Conservation (phyloP, 441 rosid genomes). For the Euphorbia celastroides region DNA sequence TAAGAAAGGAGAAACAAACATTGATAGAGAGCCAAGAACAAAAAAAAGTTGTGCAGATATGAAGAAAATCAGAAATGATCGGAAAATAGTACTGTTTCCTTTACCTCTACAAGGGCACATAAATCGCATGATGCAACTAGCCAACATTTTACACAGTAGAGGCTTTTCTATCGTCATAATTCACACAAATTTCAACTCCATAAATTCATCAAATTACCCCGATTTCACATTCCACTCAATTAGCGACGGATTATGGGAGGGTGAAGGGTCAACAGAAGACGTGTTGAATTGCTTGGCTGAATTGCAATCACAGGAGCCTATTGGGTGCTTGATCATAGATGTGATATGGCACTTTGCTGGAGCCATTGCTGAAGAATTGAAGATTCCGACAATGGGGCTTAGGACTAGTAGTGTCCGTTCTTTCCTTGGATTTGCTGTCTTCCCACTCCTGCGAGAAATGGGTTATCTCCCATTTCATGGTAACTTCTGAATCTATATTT, state of each 20-base stretch:
- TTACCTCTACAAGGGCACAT: not conserved
- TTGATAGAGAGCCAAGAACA: not conserved
- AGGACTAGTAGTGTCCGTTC: slow-evolving; percentile 47
- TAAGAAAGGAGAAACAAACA: not conserved
- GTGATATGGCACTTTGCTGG: slow-evolving; percentile 43
- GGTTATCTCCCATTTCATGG: slow-evolving; percentile 54
- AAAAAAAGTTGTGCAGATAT: not conserved
- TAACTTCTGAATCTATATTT: no score
- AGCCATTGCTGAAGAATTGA: slow-evolving; percentile 18
- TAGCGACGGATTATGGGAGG: slow-evolving; percentile 28
- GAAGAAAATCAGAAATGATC: not conserved
- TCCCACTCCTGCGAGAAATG: slow-evolving; percentile 39
- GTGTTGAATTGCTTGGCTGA: slow-evolving; percentile 31
- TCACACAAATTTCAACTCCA: not conserved
- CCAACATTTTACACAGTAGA: not conserved
- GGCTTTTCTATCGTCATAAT: not conserved
- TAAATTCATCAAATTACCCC: slow-evolving; percentile 41
- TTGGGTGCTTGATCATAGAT: slow-evolving; percentile 54
- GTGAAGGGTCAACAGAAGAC: slow-evolving; percentile 19
- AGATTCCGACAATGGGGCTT: slow-evolving; percentile 47
- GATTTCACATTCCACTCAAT: slow-evolving; percentile 45
- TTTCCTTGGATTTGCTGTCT: slow-evolving; percentile 41
- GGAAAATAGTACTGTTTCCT: not conserved
- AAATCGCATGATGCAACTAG: not conserved
- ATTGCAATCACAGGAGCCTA: not conserved